A percentile compares a stretch with the other conserved stretches of the same genome.
Conservation (phyloP, 768 basidiomycete species). For the Gautieria morchelliformis region DNA sequence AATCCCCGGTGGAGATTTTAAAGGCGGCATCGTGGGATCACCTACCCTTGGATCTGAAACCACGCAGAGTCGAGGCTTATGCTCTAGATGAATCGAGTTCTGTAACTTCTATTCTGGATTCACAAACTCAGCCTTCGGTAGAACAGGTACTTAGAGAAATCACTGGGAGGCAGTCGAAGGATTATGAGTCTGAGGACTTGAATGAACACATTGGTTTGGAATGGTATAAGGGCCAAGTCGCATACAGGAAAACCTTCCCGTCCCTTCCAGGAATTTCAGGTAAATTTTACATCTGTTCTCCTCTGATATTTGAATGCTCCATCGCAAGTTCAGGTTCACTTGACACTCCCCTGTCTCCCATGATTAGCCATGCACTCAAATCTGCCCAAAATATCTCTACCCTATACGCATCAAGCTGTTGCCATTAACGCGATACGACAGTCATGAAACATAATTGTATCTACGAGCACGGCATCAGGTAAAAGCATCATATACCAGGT, state of each 20-base stretch:
- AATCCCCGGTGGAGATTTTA: conserved; percentile 56
- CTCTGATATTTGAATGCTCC: background rate
- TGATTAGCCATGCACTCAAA: conserved; percentile 45
- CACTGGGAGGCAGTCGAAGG: conserved; percentile 1
- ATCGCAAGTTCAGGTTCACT: conserved; percentile 27
- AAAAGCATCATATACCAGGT: too few relatives aligned
- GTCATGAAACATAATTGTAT: conserved; percentile 68
- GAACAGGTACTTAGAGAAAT: conserved; percentile 26
- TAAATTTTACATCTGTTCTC: conserved; percentile 12
- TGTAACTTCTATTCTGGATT: conserved; percentile 23
- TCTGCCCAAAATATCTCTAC: conserved; percentile 49
- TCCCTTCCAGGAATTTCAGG: conserved; percentile 46
- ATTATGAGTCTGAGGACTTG: conserved; percentile 22
- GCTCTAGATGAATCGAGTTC: background rate
- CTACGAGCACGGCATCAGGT: too few relatives aligned
- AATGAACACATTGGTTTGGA: conserved; percentile 44
- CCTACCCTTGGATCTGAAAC: conserved; percentile 56
- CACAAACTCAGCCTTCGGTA: conserved; percentile 48
- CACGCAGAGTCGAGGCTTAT: background rate
- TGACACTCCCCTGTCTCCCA: conserved; percentile 48
- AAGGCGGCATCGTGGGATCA: conserved; percentile 60
- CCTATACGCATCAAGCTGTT: conserved; percentile 57
- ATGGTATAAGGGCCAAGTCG: conserved; percentile 69
- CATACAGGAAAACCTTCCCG: conserved; percentile 41
- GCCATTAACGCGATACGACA: conserved; percentile 56